These are phyloP conservation scores for Solanum lycopersicoides DNA, from an alignment of 257 asterid species.

Conservation along the genomic window DNA sequence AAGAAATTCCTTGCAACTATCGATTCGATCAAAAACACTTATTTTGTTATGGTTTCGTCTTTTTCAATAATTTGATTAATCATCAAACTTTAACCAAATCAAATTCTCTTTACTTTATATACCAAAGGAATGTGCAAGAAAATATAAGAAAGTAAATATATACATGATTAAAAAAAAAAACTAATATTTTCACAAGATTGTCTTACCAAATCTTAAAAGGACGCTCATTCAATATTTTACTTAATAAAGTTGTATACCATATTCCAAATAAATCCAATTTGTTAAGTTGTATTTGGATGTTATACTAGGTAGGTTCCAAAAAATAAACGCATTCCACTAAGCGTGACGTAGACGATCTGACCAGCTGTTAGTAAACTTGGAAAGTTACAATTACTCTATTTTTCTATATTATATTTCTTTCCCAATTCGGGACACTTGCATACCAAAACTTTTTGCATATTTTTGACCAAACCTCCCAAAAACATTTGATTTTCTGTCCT, in stretches of 20 bases:
- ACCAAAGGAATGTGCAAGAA: not conserved
- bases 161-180: not conserved
- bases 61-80: not conserved
- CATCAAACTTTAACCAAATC: not conserved
- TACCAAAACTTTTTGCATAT: not conserved
- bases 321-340: not conserved
- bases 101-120: not conserved
- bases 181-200: not conserved
- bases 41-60: no score
- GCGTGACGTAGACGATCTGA: not conserved
- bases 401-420: not conserved
- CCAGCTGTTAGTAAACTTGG: not conserved
- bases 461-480: not conserved
- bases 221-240: not conserved
- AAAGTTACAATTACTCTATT: not conserved
- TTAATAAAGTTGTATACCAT: not conserved
- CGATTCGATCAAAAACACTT: no score
- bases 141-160: not conserved
- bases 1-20: no score
- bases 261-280: not conserved
- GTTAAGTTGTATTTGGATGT: not conserved
- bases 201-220: not conserved
- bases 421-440: not conserved
- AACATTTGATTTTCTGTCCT: not conserved
- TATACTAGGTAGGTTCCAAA: not conserved